A percentile compares a stretch with the other conserved stretches of the same genome.
Conservation (phyloP, 225 moss, liverwort and hornwort species). For the Straminergon stramineum region DNA sequence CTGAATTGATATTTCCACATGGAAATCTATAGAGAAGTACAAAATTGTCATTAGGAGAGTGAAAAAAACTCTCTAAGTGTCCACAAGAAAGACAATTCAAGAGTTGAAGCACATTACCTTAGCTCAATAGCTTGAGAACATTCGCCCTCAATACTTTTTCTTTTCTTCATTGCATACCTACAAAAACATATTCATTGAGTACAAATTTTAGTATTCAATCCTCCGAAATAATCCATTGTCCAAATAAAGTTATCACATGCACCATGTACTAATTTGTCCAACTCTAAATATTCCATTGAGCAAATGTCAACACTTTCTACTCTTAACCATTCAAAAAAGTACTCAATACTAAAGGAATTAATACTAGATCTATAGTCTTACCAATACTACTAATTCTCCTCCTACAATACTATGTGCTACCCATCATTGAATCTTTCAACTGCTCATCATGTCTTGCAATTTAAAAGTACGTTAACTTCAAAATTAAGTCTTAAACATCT, state of each 20-base stretch:
- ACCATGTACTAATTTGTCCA: too few relatives aligned
- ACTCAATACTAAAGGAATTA: fast-evolving
- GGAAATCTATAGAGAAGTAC: not conserved
- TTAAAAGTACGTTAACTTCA: too few relatives aligned
- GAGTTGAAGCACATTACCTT: not conserved
- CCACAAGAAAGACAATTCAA: not conserved
- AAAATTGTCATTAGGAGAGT: not conserved
- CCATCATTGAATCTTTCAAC: not conserved
- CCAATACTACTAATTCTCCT: not conserved
- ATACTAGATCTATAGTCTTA: too few relatives aligned
- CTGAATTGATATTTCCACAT: too few relatives aligned
- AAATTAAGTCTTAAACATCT: too few relatives aligned
- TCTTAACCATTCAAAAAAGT: not conserved
- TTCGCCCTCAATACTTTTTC: too few relatives aligned
- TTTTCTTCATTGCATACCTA: too few relatives aligned
- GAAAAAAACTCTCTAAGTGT: fast-evolving
- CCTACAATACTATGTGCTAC: fast-evolving
- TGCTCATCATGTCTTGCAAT: too few relatives aligned
- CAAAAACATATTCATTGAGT: too few relatives aligned
- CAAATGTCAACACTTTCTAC: fast-evolving
- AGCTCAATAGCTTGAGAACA: too few relatives aligned
- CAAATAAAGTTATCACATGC: too few relatives aligned
- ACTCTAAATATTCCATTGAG: not conserved
- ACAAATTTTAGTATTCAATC: too few relatives aligned
- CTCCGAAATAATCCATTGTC: fast-evolving